phyloP scores from a whole-genome alignment of 768 basidiomycete genomes.

The Leucosporidium yakuticum region DNA sequence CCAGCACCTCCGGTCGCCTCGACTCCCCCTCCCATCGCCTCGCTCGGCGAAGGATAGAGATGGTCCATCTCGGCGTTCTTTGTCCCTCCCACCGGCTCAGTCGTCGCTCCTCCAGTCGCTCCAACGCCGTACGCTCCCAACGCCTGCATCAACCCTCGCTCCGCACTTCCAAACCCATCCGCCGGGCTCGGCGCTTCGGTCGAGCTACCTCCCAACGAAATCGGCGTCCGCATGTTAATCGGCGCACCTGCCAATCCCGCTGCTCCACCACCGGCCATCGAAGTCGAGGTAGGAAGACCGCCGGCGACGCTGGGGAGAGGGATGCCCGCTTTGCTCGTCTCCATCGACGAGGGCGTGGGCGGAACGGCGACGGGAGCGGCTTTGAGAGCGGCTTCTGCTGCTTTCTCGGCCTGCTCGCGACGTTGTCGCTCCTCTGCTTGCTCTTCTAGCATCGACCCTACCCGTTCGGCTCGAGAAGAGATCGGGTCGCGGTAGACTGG shows the following conservation, averaged over 20 bases:
- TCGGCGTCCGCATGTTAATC: slow-evolving; percentile 34
- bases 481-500: not conserved
- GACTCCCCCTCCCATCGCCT: not conserved
- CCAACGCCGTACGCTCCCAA: not conserved
- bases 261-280: no score
- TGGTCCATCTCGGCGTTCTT: slow-evolving; percentile 8
- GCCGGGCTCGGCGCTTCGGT: slow-evolving; percentile 30
- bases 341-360: not conserved
- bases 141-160: not conserved
- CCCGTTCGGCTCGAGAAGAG: slow-evolving; percentile 3
- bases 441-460: not conserved
- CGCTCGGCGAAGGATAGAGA: not conserved
- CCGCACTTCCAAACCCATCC: slow-evolving; percentile 5
- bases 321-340: not conserved
- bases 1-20: not conserved
- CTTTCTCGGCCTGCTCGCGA: slow-evolving; percentile 2
- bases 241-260: slow-evolving; percentile 9
- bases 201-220: slow-evolving; percentile 24
- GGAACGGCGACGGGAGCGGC: not conserved
- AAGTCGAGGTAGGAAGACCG: no score
- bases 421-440: slow-evolving; percentile 3
- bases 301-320: no score
- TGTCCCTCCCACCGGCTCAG: not conserved
- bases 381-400: not conserved
- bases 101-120: not conserved